phyloP scores from a whole-genome alignment of 495 filamentous ascomycete species.

The Tetracladium setigerum region DNA sequence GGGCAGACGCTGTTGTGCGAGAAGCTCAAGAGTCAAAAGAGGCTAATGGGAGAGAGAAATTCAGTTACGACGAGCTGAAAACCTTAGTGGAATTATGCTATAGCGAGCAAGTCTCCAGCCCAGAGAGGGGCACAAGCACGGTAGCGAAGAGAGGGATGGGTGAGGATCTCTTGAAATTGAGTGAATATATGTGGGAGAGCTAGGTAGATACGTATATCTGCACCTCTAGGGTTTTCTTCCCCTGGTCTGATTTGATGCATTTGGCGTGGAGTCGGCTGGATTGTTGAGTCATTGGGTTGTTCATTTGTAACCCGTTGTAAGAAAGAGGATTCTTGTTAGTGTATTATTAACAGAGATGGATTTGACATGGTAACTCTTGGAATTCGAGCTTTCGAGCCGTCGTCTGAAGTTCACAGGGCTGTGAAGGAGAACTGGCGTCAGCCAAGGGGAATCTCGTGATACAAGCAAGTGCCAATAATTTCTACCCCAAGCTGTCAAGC shows the following conservation, averaged over 20 bases:
- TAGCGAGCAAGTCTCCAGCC: conserved; percentile 65
- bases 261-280: conserved; percentile 11
- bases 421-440: too few relatives aligned
- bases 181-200: conserved; percentile 71
- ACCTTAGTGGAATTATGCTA: conserved; percentile 79
- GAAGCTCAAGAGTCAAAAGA: conserved; percentile 50
- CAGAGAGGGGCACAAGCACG: conserved; percentile 65
- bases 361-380: too few relatives aligned
- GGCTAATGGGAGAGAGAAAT: conserved; percentile 36
- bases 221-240: background rate
- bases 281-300: background rate
- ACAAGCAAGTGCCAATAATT: too few relatives aligned
- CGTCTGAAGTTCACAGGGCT: too few relatives aligned
- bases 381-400: background rate
- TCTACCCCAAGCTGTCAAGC: too few relatives aligned
- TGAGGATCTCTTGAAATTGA: conserved; percentile 67
- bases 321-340: too few relatives aligned
- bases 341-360: background rate
- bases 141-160: conserved; percentile 66
- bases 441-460: too few relatives aligned
- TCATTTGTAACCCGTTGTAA: background rate
- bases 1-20: conserved; percentile 61
- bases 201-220: conserved; percentile 12
- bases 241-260: background rate
- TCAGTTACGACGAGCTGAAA: conserved; percentile 79